Evolutionary conservation across 768 basidiomycete genomes (phyloP), one percentile per base, ranked within the genome.

Genomic region (Boletus pseudopeckii): DNA sequence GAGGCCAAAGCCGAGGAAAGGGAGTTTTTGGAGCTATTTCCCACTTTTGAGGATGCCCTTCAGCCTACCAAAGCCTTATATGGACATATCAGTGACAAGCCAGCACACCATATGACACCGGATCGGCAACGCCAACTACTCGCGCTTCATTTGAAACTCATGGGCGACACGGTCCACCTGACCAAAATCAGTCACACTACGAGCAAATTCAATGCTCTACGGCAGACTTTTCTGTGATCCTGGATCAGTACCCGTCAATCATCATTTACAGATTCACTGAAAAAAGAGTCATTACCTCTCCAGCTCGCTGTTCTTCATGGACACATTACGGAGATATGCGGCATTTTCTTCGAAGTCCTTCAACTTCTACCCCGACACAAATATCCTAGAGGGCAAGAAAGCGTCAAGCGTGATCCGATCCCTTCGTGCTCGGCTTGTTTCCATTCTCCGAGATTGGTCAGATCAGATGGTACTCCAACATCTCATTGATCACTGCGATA

Each of bases 381-480:
- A 96, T 64, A 72, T 89, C 30, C 72, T 69, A 3, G 90, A 97
- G 69, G 77, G 82, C 34, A 81, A 75, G 54, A 90, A 82, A 66
- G 86, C 79, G 0, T 72, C 80, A 4, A 66, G 64, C 0, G 65
- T 87, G 14, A 65, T 96, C 9, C 60, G 64, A 5, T 61, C 74
- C 5, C 75, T 96, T 18, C 74, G 74, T 45, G 52, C 52, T 5
- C 81, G 85, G 2, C 74, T 98, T 28, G 61, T 73, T 13, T 54
- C 34, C 3, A 75, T 97, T 20, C 77, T 87, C 24, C 71, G 76
- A 55, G 87, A 93, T 59, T 99, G 93, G 94, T 96, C 97, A 0
- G 96, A 98, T 58, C 97, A 99, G 68, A 93, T 96, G 88, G 91
- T 98, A 9, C 77, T 97, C n/a, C 89, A 88, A 30, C 86, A 96